Evolutionary conservation across 805 yeast species (phyloP), one percentile per base, ranked within the genome.

Genomic region (Saturnispora zaruensis): DNA sequence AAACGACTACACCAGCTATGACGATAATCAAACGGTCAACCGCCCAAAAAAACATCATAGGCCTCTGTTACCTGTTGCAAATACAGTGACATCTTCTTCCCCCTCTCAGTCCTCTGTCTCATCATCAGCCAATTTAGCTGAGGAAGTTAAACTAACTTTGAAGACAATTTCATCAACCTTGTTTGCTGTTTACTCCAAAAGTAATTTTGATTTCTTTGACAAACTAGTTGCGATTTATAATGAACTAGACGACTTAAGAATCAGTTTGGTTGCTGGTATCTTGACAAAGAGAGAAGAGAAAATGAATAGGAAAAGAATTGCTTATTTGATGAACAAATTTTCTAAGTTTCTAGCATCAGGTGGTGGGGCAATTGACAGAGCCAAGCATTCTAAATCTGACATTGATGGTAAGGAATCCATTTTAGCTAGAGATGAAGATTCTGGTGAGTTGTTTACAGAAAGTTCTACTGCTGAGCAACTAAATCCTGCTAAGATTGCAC

Each of bases 161-260:
- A 72, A 76, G 20, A 73, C 81, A 43, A 66, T 85, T 48, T 72
- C 79, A 13, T 73, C 84, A 7, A 86, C 84, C 56, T 76, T 84
- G 45, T 84, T 76, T 64, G 78, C 87, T 0, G 70, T 84, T 58
- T 85, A 84, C 65, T 78, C 90, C 0, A 76, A 78, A 55, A 84
- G 86, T 41, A 87, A 84, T 60, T 81, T 80, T 55, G 68, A 74
- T n/a, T 70, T 82, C 41, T 82, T 77, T 66, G 72, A 73, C 51
- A 80, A 78, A 55, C 70, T 85, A 55, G 66, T 73, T 2, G 65
- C 62, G 13, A 68, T 82, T 37, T 84, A 79, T 62, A 66, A 73
- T 40, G 75, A 77, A 44, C 66, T 85, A 54, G 82, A 82, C 56
- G 79, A 79, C 50, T 70, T 78, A 36, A 68, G 86, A 58, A 63